Base-by-base conservation (phyloP, 2,329 filamentous ascomycete species). In the Xylaria sp. region DNA sequence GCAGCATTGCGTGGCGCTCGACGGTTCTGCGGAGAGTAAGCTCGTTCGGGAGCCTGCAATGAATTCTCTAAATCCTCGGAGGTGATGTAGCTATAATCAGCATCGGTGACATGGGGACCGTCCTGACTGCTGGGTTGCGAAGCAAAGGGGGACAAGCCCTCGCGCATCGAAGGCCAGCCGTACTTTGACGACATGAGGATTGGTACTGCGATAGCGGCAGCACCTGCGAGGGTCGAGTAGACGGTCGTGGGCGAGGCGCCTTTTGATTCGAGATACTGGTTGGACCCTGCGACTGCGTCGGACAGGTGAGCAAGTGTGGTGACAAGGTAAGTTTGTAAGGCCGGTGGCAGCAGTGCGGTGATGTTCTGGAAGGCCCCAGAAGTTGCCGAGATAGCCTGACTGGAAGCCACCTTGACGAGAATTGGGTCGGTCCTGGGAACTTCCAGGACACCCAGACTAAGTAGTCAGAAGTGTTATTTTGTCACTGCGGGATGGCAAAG, bases 81-180 rank as follows among this genome's bases (percentile, higher is more conserved):
- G n/a, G 92, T 94, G 77, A 94, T 94, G 83, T 95, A 94, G 78
- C 89, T 91, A 80, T 90, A 95, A 82, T 94, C 92, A 41, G 91
- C 88, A 73, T 94, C 91, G 74, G 89, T 92, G 69, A 94, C 90
- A 72, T 89, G 86, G 39, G 89, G 87, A 10, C 85, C 81, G 51
- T 84, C 83, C 55, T 82, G 83, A 46, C 82, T 79, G 18, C 82
- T 73, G 68, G 81, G 76, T 41, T 77, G 76, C 15, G 86, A 85
- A 67, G 80, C 80, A 74, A 85, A 88, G n/a, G 86, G 86, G 58
- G 86, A 88, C 69, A 87, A 76, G 67, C 75, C 78, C 37, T 83
- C 83, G 63, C 83, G 83, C 63, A 76, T 78, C 64, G 80, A 77
- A 10, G 83, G 82, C 82, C 85, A 87, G 71, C 85, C 83, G 78